Base-by-base conservation (phyloP, 192 early-diverging fungal species). In the Chytriomyces sp. region DNA sequence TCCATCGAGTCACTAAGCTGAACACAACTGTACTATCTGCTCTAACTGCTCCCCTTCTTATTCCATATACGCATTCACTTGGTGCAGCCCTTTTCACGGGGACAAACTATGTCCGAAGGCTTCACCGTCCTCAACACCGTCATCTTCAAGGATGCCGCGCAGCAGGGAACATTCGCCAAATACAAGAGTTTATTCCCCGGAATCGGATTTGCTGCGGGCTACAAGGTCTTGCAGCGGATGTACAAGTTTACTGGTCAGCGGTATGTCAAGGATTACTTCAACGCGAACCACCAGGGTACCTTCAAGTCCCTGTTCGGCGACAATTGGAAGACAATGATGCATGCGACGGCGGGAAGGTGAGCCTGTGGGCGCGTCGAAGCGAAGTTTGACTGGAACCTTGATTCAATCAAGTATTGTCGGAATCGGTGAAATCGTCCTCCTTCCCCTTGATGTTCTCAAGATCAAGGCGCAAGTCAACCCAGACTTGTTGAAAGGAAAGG, bases 241-340 rank as follows among this genome's bases (percentile, higher is more conserved):
- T 99, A 99, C 89, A 99, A 99, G 64, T 99, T 96, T 71, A 96
- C 95, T 73, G 97, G 97, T 4, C 97, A 99, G 82, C 95, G 96
- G 17, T 93, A 92, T 71, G 93, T 94, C 36, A 93, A 92, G 76
- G 97, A 99, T 82, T 94, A 88, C 77, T 76, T 99, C 58, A 93
- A 94, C 80, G 88, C 74, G 44, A 75, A 97, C 82, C 86, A 96
- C 84, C 89, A 90, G 64, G 73, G 78, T 26, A 55, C 81, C 40
- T 99, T 99, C 79, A 83, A 87, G 40, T 75, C 75, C 26, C 79
- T 87, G 32, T 98, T 98, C 88, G 95, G 96, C 34, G 97, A 99
- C 76, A 93, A 92, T 64, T 90, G 93, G 71, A 97, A 96, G 88
- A 92, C 96, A 26, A 89, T 96, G 76, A 91, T 99, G 92, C 95